These are phyloP conservation scores for Dipodascopsis uninucleata DNA, from an alignment of 805 yeast species.

Conservation along the genomic window DNA sequence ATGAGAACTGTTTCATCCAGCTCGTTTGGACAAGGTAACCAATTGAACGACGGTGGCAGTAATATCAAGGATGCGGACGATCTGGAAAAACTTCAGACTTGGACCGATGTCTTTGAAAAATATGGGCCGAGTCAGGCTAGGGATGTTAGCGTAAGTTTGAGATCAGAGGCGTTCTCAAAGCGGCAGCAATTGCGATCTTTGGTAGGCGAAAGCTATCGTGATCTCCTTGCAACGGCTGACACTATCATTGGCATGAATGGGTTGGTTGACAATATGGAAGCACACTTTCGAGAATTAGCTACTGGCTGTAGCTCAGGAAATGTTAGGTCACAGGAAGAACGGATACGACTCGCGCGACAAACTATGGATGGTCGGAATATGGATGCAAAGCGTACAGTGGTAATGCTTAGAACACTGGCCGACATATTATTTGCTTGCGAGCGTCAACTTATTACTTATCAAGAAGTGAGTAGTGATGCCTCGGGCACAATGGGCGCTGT, in stretches of 20 bases:
- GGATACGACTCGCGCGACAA: not conserved
- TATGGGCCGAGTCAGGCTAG: constrained; percentile 24
- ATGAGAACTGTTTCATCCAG: too few species aligned
- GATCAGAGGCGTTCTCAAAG: constrained; percentile 21
- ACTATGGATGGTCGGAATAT: constrained; percentile 6
- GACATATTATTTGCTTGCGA: too few species aligned
- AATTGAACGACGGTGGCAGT: too few species aligned
- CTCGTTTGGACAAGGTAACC: too few species aligned
- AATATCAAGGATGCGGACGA: too few species aligned
- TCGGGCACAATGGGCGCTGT: too few species aligned
- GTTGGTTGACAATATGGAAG: constrained; percentile 12
- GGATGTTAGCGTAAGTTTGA: constrained; percentile 19
- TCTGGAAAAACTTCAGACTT: too few species aligned
- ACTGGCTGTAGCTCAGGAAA: constrained; percentile 11
- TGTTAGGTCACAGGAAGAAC: constrained; percentile 7
- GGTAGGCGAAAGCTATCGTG: constrained; percentile 28
- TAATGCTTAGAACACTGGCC: not conserved
- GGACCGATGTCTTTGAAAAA: constrained; percentile 21
- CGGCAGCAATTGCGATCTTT: constrained; percentile 22
- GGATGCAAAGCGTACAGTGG: not conserved
- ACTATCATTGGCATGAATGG: constrained; percentile 21
- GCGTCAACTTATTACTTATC: too few species aligned
- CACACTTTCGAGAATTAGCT: constrained; percentile 10
- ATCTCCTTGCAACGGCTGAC: constrained; percentile 23
- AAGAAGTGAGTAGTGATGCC: too few species aligned